These are phyloP conservation scores for Trichosporon sp. DNA, from an alignment of 1,284 basidiomycete species.

Conservation along the genomic window DNA sequence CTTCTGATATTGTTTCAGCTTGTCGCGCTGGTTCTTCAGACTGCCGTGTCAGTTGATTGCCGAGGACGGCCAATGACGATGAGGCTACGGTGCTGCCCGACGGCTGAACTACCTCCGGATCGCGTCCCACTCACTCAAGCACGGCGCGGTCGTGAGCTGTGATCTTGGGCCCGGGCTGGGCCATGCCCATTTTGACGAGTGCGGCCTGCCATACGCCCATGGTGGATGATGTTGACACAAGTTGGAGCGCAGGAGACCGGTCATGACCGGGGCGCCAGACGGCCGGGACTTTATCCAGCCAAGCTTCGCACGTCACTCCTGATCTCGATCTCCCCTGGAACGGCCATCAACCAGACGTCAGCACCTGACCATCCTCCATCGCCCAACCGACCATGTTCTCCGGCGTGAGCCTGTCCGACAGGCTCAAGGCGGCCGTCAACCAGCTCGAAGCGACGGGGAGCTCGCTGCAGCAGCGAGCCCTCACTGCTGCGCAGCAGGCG, in stretches of 20 bases:
- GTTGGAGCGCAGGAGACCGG: background rate
- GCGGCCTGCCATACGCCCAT: slow-evolving; percentile 43
- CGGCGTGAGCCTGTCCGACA: slow-evolving; percentile 33
- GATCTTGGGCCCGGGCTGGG: slow-evolving; percentile 79
- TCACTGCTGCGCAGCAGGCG: slow-evolving; percentile 15
- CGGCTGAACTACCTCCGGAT: background rate
- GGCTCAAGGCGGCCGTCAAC: slow-evolving; percentile 44
- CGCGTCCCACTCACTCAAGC: slow-evolving; percentile 69
- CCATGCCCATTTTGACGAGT: slow-evolving; percentile 48
- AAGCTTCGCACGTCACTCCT: background rate
- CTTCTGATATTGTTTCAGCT: slow-evolving; percentile 90
- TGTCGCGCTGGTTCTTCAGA: slow-evolving; percentile 92
- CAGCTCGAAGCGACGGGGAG: slow-evolving; percentile 35
- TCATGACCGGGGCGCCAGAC: background rate
- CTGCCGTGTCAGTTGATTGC: slow-evolving; percentile 48
- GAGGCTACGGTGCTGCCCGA: too few species aligned
- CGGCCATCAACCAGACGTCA: background rate
- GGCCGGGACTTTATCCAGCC: slow-evolving; percentile 1
- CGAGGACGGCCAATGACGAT: background rate
- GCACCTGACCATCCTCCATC: background rate
- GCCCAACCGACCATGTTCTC: slow-evolving; percentile 29
- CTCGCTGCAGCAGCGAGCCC: slow-evolving; percentile 34
- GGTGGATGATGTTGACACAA: slow-evolving; percentile 5
- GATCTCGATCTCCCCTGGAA: background rate
- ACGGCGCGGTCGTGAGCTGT: slow-evolving; percentile 90